Conservation (phyloP, 345 rosid species). For the Trapa bicornis region DNA sequence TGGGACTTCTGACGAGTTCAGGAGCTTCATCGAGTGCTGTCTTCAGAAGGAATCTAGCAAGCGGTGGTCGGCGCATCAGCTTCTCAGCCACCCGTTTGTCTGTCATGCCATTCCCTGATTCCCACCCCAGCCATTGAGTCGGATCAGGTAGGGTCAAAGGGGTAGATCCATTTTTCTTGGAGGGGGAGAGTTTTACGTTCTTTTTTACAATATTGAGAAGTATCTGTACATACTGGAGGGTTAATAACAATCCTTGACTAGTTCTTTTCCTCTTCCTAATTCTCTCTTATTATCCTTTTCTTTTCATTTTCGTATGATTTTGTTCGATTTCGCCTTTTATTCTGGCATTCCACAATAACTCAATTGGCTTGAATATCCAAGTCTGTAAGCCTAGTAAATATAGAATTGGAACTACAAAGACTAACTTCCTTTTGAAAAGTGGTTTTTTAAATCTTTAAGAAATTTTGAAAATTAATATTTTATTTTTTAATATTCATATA, state of each 20-base stretch:
- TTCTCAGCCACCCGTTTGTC: conserved; percentile 59
- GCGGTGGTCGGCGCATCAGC: conserved; percentile 63
- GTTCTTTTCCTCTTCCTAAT: not conserved
- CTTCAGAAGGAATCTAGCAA: conserved; percentile 61
- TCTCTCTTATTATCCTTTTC: not conserved
- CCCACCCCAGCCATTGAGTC: not conserved
- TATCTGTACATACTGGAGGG: not conserved
- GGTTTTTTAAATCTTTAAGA: too few species aligned
- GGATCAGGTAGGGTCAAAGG: not conserved
- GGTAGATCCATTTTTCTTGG: not conserved
- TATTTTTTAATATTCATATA: too few species aligned
- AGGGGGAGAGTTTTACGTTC: not conserved
- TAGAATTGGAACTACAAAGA: too few species aligned
- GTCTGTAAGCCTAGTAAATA: too few species aligned
- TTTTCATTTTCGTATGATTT: not conserved
- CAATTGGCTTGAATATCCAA: not conserved
- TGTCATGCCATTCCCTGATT: not conserved
- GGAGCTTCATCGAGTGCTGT: conserved; percentile 59
- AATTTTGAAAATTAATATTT: too few species aligned
- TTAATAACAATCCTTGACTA: not conserved
- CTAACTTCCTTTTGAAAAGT: too few species aligned
- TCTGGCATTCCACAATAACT: not conserved
- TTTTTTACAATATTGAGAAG: not conserved
- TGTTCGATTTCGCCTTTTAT: not conserved
- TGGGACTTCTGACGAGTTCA: conserved; percentile 47